Base-by-base conservation (phyloP, 371 early-diverging fungal species). In the Mortierella sp. region DNA sequence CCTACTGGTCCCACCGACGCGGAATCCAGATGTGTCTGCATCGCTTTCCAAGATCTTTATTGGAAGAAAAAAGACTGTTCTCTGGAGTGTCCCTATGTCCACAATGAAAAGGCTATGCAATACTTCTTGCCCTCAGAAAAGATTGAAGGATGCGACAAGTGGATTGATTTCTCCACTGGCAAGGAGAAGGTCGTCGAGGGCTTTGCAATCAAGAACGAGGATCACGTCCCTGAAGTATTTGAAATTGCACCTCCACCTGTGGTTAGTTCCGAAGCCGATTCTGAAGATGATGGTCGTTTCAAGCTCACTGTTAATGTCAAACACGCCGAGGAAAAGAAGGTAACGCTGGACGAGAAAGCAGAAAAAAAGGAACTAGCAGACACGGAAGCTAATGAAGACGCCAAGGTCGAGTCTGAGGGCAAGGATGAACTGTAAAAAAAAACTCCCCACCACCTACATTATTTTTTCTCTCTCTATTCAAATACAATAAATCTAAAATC, bases 51-150 rank as follows among this genome's bases (percentile, higher is more conserved):
- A 28, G 75, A 80, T 51, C 68, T 80, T 28, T 66, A 17, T 64
- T 80, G 80, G 80, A 80, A 70, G 80, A 80, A 80, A 71, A 75
- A 75, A 4, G 80, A 80, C 32, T 80, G 80, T 26, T 80, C 80
- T 12, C 1, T 15, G n/a, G 80, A 80, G 47, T 80, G 80, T 47
- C 61, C 54, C 26, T 74, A 70, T 60, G 65, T 65, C 61, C 64
- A 63, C 43, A 66, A 64, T n/a, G 35, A 55, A 23, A 55, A 59
- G 37, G 31, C 70, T 17, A 80, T 80, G 80, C 34, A 53, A 42
- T 67, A 55, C 45, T 80, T 80, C 57, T 56, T 74, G 68, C 66
- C 70, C 17, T 22, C 75, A 0, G 51, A 53, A 26, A 61, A 80
- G 71, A 80, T 80, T 31, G 68, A 66, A 1, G 80, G 80, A 9